Evolutionary conservation across 768 basidiomycete genomes (phyloP).

Genomic region (Omphalotus guepiniiformis): DNA sequence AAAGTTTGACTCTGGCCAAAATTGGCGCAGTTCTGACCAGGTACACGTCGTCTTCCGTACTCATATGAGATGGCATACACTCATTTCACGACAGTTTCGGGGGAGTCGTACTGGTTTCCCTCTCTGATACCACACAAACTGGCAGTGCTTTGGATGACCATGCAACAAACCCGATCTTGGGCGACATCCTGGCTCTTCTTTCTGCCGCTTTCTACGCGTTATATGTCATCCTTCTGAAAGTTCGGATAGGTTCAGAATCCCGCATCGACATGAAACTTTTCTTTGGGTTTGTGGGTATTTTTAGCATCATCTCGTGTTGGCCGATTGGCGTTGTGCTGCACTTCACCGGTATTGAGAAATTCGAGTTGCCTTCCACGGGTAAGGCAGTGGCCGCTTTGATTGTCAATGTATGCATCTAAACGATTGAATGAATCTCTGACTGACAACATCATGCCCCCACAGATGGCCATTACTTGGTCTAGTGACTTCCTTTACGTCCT

Average conservation of each 20-base stretch:
- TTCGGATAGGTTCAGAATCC: constrained; percentile 75
- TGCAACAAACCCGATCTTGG: constrained; percentile 38
- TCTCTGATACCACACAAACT: constrained; percentile 64
- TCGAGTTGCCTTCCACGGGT: constrained; percentile 60
- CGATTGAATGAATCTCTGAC: not conserved
- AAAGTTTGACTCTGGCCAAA: constrained; percentile 69
- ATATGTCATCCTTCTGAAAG: constrained; percentile 88
- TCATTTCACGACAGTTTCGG: constrained; percentile 46
- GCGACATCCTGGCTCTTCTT: constrained; percentile 81
- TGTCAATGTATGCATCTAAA: constrained; percentile 43
- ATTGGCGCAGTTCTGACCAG: constrained; percentile 73
- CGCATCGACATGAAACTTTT: constrained; percentile 92
- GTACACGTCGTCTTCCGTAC: constrained; percentile 34
- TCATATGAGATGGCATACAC: not conserved
- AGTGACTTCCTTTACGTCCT: constrained; percentile 85
- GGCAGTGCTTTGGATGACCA: constrained; percentile 10
- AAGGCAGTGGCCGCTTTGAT: constrained; percentile 46
- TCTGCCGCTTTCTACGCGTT: constrained; percentile 85
- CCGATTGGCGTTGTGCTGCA: constrained; percentile 79
- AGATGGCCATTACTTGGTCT: constrained; percentile 82
- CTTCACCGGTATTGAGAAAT: constrained; percentile 61
- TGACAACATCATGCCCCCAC: not conserved
- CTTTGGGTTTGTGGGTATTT: constrained; percentile 90
- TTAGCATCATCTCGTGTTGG: constrained; percentile 74
- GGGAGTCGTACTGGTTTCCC: constrained; percentile 85